phyloP scores from a whole-genome alignment of 305 asterid genomes.

The Stenogyne calaminthoides region DNA sequence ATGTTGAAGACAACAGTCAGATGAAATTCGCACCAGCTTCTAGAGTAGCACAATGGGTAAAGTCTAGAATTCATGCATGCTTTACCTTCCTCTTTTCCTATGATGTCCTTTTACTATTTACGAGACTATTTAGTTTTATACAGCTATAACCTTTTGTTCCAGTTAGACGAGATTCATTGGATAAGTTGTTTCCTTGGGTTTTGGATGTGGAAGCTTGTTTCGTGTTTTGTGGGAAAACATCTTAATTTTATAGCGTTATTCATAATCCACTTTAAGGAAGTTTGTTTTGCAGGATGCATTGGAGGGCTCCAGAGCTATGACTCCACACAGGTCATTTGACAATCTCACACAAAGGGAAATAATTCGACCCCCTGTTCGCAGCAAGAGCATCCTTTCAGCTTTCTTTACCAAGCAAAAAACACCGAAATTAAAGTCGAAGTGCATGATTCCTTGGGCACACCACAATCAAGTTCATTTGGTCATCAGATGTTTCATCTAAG shows the following conservation, averaged over 20 bases:
- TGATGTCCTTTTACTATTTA: neutral
- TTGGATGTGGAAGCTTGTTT: neutral
- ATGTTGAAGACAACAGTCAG: slow-evolving; percentile 53
- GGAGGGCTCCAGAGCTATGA: slow-evolving; percentile 66
- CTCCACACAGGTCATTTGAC: slow-evolving; percentile 71
- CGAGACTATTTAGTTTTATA: no score
- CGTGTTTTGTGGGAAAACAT: no score
- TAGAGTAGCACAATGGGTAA: slow-evolving; percentile 66
- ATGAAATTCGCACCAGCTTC: slow-evolving; percentile 63
- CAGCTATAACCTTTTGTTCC: neutral
- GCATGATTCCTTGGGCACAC: slow-evolving; percentile 33
- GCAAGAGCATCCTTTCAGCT: slow-evolving; percentile 75
- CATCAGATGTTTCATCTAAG: slow-evolving; percentile 19
- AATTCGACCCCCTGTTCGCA: slow-evolving; percentile 62
- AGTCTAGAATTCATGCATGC: slow-evolving; percentile 18
- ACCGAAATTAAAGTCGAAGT: slow-evolving; percentile 55
- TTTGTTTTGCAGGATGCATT: slow-evolving; percentile 52
- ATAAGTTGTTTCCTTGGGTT: neutral
- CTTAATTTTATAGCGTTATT: no score
- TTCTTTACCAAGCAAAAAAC: slow-evolving; percentile 89
- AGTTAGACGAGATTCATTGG: neutral
- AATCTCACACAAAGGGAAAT: slow-evolving; percentile 47
- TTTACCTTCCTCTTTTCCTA: neutral
- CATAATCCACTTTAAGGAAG: neutral
- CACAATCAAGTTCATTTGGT: neutral